Base-by-base conservation (phyloP, 108 stramenopile genomes). In the Stephanodiscus minutulus region DNA sequence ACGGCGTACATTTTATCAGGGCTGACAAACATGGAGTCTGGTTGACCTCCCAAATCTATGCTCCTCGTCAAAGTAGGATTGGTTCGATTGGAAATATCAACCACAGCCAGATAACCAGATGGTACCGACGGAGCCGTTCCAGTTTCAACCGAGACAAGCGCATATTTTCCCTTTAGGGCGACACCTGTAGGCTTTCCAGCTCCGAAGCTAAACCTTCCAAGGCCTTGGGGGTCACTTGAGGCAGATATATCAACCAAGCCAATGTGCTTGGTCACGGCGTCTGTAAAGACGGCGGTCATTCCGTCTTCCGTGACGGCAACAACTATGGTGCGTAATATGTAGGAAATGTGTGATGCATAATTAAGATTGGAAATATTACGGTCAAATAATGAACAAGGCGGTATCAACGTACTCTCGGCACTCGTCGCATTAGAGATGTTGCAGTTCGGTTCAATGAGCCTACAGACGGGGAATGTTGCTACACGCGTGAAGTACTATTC, bases 111-210 rank as follows among this genome's bases (percentile, higher is more conserved):
- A 10, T 57, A 46, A 22, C 91, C 88, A 8, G 74, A 69, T 2
- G 81, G 50, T 50, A 83, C 71, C 18, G 79, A 60, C 49, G 68
- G 87, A 39, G 82, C 79, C 2, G 76, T 68, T 54, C 71, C 70
- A 6, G 91, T 88, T 49, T 85, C 84, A 61, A 86, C 85, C 29
- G 33, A 78, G 10, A 82, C 88, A 12, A 86, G 64, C 28, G 70
- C 85, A 46, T 74, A 76, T 27, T 86, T 68, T 12, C 72, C 83
- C 12, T 74, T 62, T 9, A 90, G 68, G 39, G 72, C 70, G n/a
- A 86, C 85, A 24, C 81, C 77, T 11, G 91, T 92, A 15, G 88
- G 87, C 73, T 92, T 87, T 9, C 91, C 91, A 20, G 73, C 71
- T 0, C 35, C 35, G 11, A 87, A 24, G 52, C 61, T 61, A 20